These are phyloP conservation scores for Nannizziopsis barbatae DNA, from an alignment of 2,329 filamentous ascomycete genomes.

Conservation along the genomic window DNA sequence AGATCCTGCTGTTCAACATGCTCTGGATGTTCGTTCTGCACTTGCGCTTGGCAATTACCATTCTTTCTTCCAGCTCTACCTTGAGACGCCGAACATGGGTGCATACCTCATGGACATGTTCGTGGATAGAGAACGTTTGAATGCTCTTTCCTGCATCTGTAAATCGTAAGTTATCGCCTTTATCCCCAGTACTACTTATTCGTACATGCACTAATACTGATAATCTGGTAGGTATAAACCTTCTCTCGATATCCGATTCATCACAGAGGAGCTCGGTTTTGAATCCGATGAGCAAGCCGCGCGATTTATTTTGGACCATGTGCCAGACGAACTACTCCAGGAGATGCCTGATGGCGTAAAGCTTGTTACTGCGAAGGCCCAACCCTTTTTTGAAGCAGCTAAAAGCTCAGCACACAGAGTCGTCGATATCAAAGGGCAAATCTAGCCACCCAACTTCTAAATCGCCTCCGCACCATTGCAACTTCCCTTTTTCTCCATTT, in stretches of 20 bases:
- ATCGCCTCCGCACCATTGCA: not conserved
- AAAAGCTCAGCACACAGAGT: slow-evolving; percentile 65
- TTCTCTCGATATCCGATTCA: slow-evolving; percentile 75
- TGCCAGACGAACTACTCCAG: slow-evolving; percentile 63
- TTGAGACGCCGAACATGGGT: slow-evolving; percentile 91
- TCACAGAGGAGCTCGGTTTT: slow-evolving; percentile 93
- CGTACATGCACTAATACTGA: no score
- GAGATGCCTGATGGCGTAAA: slow-evolving; percentile 62
- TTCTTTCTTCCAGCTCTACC: slow-evolving; percentile 92
- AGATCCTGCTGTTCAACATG: slow-evolving; percentile 75
- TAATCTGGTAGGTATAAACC: slow-evolving; percentile 65
- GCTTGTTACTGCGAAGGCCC: slow-evolving; percentile 64
- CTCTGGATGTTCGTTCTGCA: slow-evolving; percentile 78
- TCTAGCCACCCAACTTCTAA: slow-evolving; percentile 32
- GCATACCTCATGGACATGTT: slow-evolving; percentile 99
- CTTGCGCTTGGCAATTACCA: slow-evolving; percentile 93
- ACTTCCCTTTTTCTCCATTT: not conserved
- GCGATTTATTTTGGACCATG: slow-evolving; percentile 76
- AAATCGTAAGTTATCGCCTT: slow-evolving; percentile 54
- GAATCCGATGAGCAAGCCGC: slow-evolving; percentile 83
- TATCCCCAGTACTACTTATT: not conserved
- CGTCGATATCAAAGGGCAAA: slow-evolving; percentile 96
- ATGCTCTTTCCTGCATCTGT: slow-evolving; percentile 83
- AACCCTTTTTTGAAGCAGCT: slow-evolving; percentile 59
- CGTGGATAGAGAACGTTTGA: slow-evolving; percentile 81